Conservation (phyloP, 352 stramenopile genomes). For the Phytophthora europaea region DNA sequence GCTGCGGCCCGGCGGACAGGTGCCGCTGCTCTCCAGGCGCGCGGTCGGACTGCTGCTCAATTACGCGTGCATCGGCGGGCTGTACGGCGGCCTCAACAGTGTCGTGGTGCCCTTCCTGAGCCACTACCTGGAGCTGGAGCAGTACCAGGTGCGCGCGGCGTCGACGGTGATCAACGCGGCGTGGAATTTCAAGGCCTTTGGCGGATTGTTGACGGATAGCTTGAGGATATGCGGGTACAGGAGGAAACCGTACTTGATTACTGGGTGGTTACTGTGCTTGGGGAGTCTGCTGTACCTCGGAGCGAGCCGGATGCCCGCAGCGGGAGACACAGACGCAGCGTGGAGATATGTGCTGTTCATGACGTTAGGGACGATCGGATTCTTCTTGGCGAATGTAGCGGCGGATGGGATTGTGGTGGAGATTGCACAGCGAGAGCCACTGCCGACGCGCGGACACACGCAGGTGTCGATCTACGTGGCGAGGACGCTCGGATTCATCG, state of each 20-base stretch:
- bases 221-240: constrained; percentile 68
- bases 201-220: constrained; percentile 71
- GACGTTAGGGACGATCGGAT: constrained; percentile 84
- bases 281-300: constrained; percentile 51
- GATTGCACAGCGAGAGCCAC: constrained; percentile 70
- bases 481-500: constrained; percentile 52
- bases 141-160: constrained; percentile 66
- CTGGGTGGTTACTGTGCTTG: constrained; percentile 63
- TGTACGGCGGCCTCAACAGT: constrained; percentile 75
- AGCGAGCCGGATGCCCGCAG: neutral
- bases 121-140: constrained; percentile 72
- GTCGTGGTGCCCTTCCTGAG: constrained; percentile 66
- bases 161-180: constrained; percentile 61
- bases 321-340: constrained; percentile 25
- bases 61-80: constrained; percentile 70
- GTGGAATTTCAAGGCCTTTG: constrained; percentile 79
- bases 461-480: constrained; percentile 65
- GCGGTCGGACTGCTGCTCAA: constrained; percentile 75
- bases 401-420: constrained; percentile 87
- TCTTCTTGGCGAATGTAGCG: constrained; percentile 88
- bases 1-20: constrained; percentile 63
- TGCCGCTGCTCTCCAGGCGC: constrained; percentile 53
- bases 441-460: constrained; percentile 59
- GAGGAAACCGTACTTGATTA: constrained; percentile 74
- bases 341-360: constrained; percentile 80